A percentile compares a stretch with the other conserved stretches of the same genome.
Evolutionary conservation across 495 filamentous ascomycete genomes (phyloP).

Genomic region (Platismatia glauca): DNA sequence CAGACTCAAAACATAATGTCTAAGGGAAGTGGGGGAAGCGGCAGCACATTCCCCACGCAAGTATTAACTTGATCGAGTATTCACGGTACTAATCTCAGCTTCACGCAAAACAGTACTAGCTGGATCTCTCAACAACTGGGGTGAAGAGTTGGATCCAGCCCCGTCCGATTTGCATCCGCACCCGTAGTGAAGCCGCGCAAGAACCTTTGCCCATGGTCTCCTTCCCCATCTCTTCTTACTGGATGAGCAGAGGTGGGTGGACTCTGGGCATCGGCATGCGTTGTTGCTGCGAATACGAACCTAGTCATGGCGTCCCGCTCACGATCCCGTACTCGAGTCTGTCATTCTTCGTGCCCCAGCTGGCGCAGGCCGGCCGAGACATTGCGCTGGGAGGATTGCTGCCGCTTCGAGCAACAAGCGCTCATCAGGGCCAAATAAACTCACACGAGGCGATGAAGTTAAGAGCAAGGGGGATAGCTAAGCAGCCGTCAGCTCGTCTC

Average conservation of each 20-base stretch:
- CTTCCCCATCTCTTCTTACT: slow-evolving; percentile 11
- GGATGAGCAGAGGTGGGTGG: not conserved
- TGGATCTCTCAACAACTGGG: slow-evolving; percentile 24
- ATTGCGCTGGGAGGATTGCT: slow-evolving; percentile 19
- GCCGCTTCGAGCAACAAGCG: slow-evolving; percentile 22
- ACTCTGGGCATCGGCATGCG: slow-evolving; percentile 15
- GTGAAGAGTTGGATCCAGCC: slow-evolving; percentile 39
- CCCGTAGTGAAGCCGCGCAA: slow-evolving; percentile 77
- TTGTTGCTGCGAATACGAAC: slow-evolving; percentile 38
- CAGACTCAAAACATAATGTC: slow-evolving; percentile 11
- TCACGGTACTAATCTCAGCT: slow-evolving; percentile 84
- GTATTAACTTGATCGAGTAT: slow-evolving; percentile 93
- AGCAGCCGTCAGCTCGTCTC: slow-evolving; percentile 21
- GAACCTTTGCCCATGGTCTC: slow-evolving; percentile 13
- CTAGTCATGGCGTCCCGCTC: slow-evolving; percentile 28
- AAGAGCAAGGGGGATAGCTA: slow-evolving; percentile 63
- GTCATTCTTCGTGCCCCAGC: slow-evolving; percentile 2
- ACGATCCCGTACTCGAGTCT: slow-evolving; percentile 7
- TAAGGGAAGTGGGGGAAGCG: slow-evolving; percentile 43
- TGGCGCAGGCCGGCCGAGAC: not conserved
- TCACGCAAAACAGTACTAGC: slow-evolving; percentile 37
- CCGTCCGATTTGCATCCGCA: slow-evolving; percentile 46
- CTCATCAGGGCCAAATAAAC: slow-evolving; percentile 32
- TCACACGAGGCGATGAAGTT: slow-evolving; percentile 82
- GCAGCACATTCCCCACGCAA: slow-evolving; percentile 91